phyloP scores from a whole-genome alignment of 169 alveolate species.

The Cryptosporidium ryanae region DNA sequence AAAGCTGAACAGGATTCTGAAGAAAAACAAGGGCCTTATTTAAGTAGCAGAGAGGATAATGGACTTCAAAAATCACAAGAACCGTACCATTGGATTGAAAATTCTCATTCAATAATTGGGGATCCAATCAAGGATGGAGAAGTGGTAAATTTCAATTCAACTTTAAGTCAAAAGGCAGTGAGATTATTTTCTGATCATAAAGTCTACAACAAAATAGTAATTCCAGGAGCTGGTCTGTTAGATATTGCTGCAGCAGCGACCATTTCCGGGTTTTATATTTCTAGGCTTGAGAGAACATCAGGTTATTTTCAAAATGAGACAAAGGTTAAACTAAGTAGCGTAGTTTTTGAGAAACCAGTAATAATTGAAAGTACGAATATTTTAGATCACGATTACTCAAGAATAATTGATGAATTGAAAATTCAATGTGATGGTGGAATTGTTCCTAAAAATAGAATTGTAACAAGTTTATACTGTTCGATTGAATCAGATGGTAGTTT shows the following conservation, averaged over 20 bases:
- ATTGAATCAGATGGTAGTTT: constrained; percentile 37
- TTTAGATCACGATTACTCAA: not conserved
- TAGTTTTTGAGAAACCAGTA: constrained; percentile 42
- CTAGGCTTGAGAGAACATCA: not conserved
- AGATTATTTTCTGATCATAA: constrained; percentile 80
- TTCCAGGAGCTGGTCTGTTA: constrained; percentile 82
- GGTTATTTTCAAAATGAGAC: not conserved
- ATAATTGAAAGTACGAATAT: not conserved
- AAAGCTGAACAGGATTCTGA: not conserved
- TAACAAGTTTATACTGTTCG: constrained; percentile 25
- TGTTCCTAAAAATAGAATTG: too few relatives aligned
- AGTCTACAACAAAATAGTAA: constrained; percentile 78
- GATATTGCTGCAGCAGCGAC: constrained; percentile 81
- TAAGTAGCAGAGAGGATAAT: not conserved
- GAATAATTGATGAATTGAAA: constrained; percentile 17
- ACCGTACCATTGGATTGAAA: constrained; percentile 81
- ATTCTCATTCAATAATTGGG: constrained; percentile 80
- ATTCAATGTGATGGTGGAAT: not conserved
- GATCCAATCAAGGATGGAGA: constrained; percentile 15
- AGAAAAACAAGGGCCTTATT: not conserved
- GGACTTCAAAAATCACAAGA: constrained; percentile 41
- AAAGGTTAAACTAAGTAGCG: constrained; percentile 22
- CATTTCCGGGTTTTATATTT: not conserved
- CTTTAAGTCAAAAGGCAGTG: constrained; percentile 49
- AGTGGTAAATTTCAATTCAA: not conserved